These are phyloP conservation scores for Nicotiana sylvestris DNA, from an alignment of 257 asterid species.

Conservation along the genomic window DNA sequence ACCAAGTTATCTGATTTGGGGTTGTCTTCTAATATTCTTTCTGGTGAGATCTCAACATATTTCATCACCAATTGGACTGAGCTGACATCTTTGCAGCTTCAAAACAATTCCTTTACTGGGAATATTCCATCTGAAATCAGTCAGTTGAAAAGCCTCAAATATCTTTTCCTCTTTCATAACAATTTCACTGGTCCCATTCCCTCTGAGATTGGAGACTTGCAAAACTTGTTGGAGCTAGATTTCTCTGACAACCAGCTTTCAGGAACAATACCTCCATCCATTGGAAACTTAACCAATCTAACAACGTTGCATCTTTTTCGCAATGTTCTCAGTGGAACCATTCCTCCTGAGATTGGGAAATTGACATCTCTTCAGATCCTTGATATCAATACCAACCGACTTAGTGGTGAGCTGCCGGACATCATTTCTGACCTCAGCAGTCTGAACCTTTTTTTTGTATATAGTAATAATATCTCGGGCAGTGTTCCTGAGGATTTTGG, in stretches of 20 bases:
- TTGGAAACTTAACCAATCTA: constrained; percentile 52
- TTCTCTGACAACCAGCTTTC: constrained; percentile 50
- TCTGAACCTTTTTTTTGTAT: constrained; percentile 33
- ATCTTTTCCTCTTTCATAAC: constrained; percentile 40
- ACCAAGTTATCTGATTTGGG: constrained; percentile 47
- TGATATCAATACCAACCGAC: constrained; percentile 42
- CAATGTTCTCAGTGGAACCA: constrained; percentile 52
- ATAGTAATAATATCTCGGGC: constrained; percentile 51
- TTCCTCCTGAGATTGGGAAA: constrained; percentile 60
- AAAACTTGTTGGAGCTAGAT: constrained; percentile 27
- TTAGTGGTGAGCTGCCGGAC: constrained; percentile 61
- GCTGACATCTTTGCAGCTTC: constrained; percentile 59
- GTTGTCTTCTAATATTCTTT: constrained; percentile 51
- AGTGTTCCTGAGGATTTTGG: constrained; percentile 59
- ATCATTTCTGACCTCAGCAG: constrained; percentile 43
- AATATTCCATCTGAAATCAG: constrained; percentile 59
- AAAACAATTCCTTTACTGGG: constrained; percentile 50
- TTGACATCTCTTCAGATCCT: constrained; percentile 28
- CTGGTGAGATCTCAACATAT: constrained; percentile 47
- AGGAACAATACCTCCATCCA: constrained; percentile 53
- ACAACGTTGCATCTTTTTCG: constrained; percentile 33
- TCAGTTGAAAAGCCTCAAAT: constrained; percentile 28
- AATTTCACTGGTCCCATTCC: constrained; percentile 61
- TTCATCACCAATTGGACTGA: constrained; percentile 51
- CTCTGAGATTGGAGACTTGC: constrained; percentile 44